Evolutionary conservation across 2,329 filamentous ascomycete species (phyloP), one percentile per base, ranked within the genome.

Genomic region (Cercospora sp.): DNA sequence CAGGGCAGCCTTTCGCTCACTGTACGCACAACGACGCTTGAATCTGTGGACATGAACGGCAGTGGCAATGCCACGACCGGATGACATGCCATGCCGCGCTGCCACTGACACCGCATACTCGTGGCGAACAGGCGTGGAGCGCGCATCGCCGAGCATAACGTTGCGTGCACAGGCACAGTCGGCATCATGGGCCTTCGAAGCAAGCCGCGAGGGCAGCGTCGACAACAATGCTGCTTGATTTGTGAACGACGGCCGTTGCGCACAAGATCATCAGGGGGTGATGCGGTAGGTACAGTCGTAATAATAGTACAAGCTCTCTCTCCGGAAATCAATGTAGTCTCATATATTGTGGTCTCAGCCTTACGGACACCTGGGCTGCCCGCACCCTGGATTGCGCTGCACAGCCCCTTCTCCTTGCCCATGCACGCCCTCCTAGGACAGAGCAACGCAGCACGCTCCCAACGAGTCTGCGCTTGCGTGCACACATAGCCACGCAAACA

Each of bases 351-450:
- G 28, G 55, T 34, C 30, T 59, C 55, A 59, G 55, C 55, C 55
- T 59, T 59, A 59, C 55, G 32, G 30, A 32, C 26, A 34, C 55
- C 18, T 59, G 28, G 55, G 16, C 18, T 59, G n/a, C 28, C 28
- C 55, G 28, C 49, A 59, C 28, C 53, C 53, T 57, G 53, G 53
- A 57, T 28, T 28, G 53, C 32, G 21, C 55, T 59, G 55, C 55
- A 59, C 55, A 59, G 55, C 55, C 55, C 55, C 55, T 59, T 59
- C 55, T 59, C 55, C 55, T 59, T 59, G 55, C 34, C 55, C 55
- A 59, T 59, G 55, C 55, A 58, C 55, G 26, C 55, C 34, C 55
- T 53, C 49, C 18, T 53, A 18, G 55, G 55, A 24, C 32, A 59
- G 49, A 53, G 49, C 49, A n/a, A 16, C 49, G 49, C 24, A 53